Evolutionary conservation across 148 eudicot genomes (phyloP).

Genomic region (Persicaria maculosa): DNA sequence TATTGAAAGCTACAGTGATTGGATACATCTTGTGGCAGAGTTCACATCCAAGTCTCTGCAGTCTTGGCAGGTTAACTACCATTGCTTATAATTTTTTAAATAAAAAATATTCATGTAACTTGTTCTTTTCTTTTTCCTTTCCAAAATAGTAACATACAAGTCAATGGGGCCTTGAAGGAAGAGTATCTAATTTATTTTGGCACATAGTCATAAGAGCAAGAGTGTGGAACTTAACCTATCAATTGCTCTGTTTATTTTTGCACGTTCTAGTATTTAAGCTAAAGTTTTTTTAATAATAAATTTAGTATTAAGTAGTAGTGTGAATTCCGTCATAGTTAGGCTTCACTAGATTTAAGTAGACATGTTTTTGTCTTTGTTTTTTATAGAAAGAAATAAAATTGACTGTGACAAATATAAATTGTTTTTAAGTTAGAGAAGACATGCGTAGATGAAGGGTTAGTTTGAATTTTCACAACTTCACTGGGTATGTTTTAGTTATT

Average conservation of each 20-base stretch:
- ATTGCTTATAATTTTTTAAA: neutral
- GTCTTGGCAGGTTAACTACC: conserved; percentile 54
- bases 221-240: neutral
- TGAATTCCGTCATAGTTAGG: neutral
- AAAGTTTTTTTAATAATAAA: neutral
- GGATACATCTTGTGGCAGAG: conserved; percentile 57
- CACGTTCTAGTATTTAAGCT: neutral
- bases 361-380: neutral
- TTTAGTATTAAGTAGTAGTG: neutral
- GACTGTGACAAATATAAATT: neutral
- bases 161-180: neutral
- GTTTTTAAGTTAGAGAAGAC: neutral
- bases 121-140: neutral
- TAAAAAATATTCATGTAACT: neutral
- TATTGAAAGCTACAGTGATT: conserved; percentile 44
- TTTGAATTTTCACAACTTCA: too few species aligned
- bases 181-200: neutral
- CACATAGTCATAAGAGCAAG: neutral
- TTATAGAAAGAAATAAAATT: neutral
- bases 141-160: neutral
- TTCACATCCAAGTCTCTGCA: conserved; percentile 58
- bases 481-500: neutral
- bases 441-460: neutral
- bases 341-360: neutral
- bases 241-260: neutral